Conservation (phyloP, 768 basidiomycete species). For the Tephrocybe sp. region DNA sequence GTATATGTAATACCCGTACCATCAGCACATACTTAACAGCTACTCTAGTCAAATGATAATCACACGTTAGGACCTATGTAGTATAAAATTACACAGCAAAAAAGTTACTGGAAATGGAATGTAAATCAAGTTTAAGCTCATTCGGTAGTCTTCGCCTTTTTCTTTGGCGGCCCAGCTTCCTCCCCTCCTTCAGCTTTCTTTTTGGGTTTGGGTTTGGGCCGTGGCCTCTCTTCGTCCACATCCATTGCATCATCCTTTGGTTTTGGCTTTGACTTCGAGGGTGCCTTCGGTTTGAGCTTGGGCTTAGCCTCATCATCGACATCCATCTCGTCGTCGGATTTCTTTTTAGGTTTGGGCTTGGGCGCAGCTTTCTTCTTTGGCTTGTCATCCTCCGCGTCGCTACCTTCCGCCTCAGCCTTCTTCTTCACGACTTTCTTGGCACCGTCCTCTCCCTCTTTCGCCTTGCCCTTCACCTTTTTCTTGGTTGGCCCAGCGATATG, state of each 20-base stretch:
- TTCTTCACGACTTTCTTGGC: conserved; percentile 36
- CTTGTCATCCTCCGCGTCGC: conserved; percentile 49
- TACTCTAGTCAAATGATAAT: conserved; percentile 6
- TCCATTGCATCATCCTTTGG: conserved; percentile 46
- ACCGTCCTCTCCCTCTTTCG: conserved; percentile 39
- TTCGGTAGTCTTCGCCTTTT: conserved; percentile 65
- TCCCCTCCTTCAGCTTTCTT: conserved; percentile 37
- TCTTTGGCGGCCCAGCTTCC: conserved; percentile 64
- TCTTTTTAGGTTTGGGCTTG: conserved; percentile 48
- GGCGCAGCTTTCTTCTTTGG: conserved; percentile 40
- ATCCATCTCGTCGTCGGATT: conserved; percentile 46
- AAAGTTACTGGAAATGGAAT: conserved; percentile 14
- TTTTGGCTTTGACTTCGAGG: conserved; percentile 40
- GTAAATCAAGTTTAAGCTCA: conserved; percentile 25
- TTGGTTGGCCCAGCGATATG: conserved; percentile 49
- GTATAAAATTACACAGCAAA: conserved; percentile 16
- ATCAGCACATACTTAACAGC: conserved; percentile 3
- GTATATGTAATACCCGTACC: conserved; percentile 11
- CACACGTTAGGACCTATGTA: conserved; percentile 11
- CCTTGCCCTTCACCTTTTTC: conserved; percentile 44
- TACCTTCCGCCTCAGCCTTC: conserved; percentile 44
- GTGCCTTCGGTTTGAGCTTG: conserved; percentile 38
- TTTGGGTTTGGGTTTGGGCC: conserved; percentile 44
- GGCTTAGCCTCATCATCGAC: conserved; percentile 35
- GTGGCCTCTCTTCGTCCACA: conserved; percentile 38